These are phyloP conservation scores for Mallotus japonicus DNA, from an alignment of 441 rosid genomes.

Conservation along the genomic window DNA sequence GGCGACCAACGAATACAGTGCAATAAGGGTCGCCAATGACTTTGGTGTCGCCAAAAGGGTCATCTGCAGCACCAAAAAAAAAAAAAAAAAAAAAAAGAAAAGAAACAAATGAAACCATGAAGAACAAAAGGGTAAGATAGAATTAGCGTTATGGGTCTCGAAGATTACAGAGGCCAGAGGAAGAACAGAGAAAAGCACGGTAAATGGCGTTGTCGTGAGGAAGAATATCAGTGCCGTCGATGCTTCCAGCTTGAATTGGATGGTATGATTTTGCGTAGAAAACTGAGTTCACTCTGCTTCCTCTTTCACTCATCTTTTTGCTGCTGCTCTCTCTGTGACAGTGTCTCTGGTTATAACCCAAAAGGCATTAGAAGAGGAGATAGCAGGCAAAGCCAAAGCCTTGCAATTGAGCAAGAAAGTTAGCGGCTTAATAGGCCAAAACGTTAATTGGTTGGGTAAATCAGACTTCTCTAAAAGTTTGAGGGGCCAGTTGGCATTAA, in stretches of 20 bases:
- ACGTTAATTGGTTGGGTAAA: no score
- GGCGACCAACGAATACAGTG: conserved; percentile 75
- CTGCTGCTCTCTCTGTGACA: not conserved
- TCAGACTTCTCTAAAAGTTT: no score
- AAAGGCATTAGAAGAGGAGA: no score
- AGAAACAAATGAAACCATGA: not conserved
- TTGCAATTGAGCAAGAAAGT: no score
- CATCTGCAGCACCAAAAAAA: conserved; percentile 45
- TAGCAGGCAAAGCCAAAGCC: no score
- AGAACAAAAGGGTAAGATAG: not conserved
- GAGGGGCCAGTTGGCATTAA: no score
- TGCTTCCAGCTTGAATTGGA: conserved; percentile 91
- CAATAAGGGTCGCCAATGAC: conserved; percentile 71
- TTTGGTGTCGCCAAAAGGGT: conserved; percentile 80
- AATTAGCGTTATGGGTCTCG: not conserved
- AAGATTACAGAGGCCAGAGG: conserved; percentile 70
- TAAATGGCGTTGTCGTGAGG: conserved; percentile 76
- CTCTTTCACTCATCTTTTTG: conserved; percentile 13
- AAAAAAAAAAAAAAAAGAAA: no score
- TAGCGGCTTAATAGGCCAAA: no score
- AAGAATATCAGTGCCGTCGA: conserved; percentile 83
- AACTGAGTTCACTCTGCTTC: conserved; percentile 52
- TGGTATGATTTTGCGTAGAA: conserved; percentile 78
- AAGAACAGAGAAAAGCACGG: conserved; percentile 86
- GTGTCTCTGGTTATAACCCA: no score